phyloP scores from a whole-genome alignment of 129 eudicot species.

The Pseudognaphalium luteoalbum region DNA sequence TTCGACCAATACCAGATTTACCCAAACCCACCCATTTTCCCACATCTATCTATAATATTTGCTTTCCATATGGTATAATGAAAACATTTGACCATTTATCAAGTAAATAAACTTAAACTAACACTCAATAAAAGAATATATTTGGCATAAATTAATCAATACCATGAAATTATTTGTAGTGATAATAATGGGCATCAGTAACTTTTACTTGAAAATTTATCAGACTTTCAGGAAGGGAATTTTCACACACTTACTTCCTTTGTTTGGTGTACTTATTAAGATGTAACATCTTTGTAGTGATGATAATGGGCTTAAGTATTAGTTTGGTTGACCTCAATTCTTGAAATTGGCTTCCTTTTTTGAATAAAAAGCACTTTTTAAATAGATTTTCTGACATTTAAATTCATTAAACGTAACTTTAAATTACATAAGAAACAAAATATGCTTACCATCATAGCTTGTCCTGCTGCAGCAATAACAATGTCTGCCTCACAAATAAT shows the following conservation, averaged over 20 bases:
- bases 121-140: background rate
- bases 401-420: background rate
- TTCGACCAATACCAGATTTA: background rate
- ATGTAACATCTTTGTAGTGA: background rate
- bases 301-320: background rate
- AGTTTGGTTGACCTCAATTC: background rate
- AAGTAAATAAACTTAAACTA: background rate
- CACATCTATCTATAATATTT: background rate
- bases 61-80: background rate
- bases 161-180: background rate
- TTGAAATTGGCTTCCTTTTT: background rate
- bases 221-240: too few species aligned
- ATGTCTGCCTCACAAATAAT: slow-evolving; percentile 95
- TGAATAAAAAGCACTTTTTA: background rate
- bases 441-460: slow-evolving; percentile 81
- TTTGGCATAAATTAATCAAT: background rate
- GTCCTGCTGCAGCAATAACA: slow-evolving; percentile 98
- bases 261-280: background rate
- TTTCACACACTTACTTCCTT: too few species aligned
- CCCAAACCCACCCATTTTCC: background rate
- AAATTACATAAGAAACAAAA: background rate
- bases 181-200: too few species aligned
- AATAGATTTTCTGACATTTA: background rate
- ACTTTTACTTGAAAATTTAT: too few species aligned
- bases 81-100: background rate